phyloP scores from a whole-genome alignment of 2,329 filamentous ascomycete species.

The Alternaria sp. region DNA sequence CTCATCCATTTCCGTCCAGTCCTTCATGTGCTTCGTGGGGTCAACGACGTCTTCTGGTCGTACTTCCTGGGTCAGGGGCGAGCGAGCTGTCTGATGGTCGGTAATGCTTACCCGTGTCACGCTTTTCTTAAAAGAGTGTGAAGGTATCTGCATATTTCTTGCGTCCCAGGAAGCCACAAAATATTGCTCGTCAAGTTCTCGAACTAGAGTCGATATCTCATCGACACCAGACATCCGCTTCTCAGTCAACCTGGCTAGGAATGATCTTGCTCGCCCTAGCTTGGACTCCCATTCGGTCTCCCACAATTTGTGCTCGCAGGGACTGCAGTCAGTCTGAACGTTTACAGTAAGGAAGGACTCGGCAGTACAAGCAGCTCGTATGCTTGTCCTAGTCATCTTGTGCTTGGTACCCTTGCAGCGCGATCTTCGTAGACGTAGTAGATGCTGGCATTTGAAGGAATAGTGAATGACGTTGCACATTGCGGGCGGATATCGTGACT shows the following conservation, averaged over 20 bases:
- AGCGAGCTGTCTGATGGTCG: background rate
- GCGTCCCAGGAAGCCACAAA: constrained; percentile 20
- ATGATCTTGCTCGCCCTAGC: constrained; percentile 19
- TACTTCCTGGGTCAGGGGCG: constrained; percentile 25
- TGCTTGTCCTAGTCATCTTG: constrained; percentile 17
- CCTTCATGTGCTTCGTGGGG: background rate
- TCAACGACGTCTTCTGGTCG: constrained; percentile 24
- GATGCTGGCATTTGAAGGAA: constrained; percentile 43
- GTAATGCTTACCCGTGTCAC: constrained; percentile 11
- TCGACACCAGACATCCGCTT: background rate
- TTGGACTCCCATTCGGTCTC: constrained; percentile 21
- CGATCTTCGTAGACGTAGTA: constrained; percentile 33
- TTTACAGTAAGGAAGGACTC: constrained; percentile 30
- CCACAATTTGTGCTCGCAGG: constrained; percentile 32
- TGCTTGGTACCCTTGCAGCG: constrained; percentile 44
- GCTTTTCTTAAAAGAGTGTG: constrained; percentile 3
- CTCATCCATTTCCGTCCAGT: constrained; percentile 7
- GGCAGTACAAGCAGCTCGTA: constrained; percentile 34
- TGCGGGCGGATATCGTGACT: background rate
- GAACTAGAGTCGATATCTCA: constrained; percentile 14
- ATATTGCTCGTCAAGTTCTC: constrained; percentile 18
- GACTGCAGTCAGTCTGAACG: constrained; percentile 21
- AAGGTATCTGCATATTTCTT: constrained; percentile 4
- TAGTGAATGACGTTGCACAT: constrained; percentile 50
- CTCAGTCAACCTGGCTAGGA: constrained; percentile 10